These are phyloP conservation scores for Collybiopsis luxurians DNA, from an alignment of 768 basidiomycete species.

Conservation along the genomic window DNA sequence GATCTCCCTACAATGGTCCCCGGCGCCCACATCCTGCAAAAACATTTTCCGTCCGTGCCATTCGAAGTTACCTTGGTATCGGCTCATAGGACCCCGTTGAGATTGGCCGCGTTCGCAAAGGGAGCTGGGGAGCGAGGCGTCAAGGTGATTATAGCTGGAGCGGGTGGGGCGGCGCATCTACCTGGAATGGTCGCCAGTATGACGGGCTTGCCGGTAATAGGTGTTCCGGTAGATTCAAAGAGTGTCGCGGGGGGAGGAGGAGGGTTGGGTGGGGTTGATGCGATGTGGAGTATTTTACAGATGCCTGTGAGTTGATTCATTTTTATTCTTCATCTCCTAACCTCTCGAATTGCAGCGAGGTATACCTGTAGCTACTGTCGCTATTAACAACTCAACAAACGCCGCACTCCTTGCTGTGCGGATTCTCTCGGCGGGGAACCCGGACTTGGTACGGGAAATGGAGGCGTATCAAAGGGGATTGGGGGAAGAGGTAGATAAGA, in stretches of 20 bases:
- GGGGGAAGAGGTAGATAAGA: constrained; percentile 74
- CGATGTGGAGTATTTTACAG: constrained; percentile 96
- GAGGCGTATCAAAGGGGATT: constrained; percentile 67
- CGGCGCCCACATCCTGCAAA: constrained; percentile 79
- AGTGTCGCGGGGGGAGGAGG: constrained; percentile 54
- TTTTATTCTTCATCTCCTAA: neutral
- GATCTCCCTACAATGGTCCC: constrained; percentile 94
- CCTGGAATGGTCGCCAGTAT: constrained; percentile 98
- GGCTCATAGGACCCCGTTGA: constrained; percentile 90
- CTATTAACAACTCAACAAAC: constrained; percentile 93
- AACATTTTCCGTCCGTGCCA: constrained; percentile 63
- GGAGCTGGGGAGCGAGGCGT: constrained; percentile 67
- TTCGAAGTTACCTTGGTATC: constrained; percentile 96
- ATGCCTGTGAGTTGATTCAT: constrained; percentile 80
- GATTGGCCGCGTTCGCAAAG: constrained; percentile 80
- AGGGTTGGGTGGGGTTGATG: constrained; percentile 92
- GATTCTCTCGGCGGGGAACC: constrained; percentile 78
- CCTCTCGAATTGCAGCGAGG: constrained; percentile 60
- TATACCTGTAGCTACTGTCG: constrained; percentile 95
- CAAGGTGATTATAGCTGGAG: constrained; percentile 85
- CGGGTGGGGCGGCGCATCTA: constrained; percentile 97
- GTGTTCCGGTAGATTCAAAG: constrained; percentile 77
- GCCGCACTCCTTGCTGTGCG: constrained; percentile 90
- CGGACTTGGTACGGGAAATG: constrained; percentile 62
- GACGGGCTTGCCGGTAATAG: constrained; percentile 90